Evolutionary conservation across 768 basidiomycete genomes (phyloP), one percentile per base, ranked within the genome.

Genomic region (Phylloporus sp.): DNA sequence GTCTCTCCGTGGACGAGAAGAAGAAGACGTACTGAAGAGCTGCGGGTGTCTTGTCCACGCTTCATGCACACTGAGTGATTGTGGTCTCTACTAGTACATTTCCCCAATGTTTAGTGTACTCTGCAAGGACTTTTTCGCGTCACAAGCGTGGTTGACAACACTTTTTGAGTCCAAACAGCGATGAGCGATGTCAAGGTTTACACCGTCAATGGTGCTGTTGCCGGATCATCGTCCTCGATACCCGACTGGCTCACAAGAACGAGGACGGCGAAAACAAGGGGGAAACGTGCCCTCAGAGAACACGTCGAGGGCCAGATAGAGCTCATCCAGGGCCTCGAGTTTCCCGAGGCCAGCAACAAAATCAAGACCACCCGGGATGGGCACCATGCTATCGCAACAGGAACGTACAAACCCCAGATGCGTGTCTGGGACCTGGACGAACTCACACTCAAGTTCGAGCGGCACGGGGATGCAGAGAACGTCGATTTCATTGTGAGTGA

Each of bases 1-100:
- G 95, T 57, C 79, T 98, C 55, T 97, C 95, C 4, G 91, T 98
- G 55, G 97, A 98, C 72, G 95, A 97, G 79, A 97, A 97, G 80
- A 99, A 99, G 80, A 98, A 98, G 81, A 92, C 85, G 20, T 93
- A 81, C 61, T 92, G 60, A 67, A 4, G 9, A 27, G 41, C 12
- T 27, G 6, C 18, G 38, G 23, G 32, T 42, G 42, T 13, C 32
- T 12, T 13, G 20, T 31, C 7, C 20, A 46, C 51, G 22, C 35
- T 24, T 18, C 22, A n/a, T 10, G 24, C 27, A 34, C 31, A 11
- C 5, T 24, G 28, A 16, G 36, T 44, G 15, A 35, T 34, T 39
- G 43, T 49, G 58, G 45, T 43, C 35, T 31, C 12, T 50, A 34
- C 50, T 32, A 42, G 56, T 63, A 62, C 60, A 59, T 65, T 56